Conservation (phyloP, 768 basidiomycete species). For the Lentinula raphanica region DNA sequence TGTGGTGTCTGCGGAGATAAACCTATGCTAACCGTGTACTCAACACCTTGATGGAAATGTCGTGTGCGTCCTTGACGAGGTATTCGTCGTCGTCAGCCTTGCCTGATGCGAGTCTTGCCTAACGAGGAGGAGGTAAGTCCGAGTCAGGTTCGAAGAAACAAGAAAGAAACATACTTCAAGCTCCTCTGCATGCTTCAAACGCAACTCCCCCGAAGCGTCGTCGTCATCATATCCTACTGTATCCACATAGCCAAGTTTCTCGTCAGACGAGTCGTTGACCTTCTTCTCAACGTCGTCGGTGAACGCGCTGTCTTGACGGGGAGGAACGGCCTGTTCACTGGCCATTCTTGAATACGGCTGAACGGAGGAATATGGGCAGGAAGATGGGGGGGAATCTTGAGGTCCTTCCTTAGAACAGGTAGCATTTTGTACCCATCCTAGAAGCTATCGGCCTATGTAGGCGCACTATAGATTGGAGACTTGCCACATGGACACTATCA, state of each 20-base stretch:
- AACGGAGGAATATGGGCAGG: background rate
- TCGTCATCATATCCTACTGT: background rate
- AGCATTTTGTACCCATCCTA: background rate
- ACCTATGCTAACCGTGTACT: constrained; percentile 12
- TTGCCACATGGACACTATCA: background rate
- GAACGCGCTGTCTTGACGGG: background rate
- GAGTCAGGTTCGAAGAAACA: background rate
- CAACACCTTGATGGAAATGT: constrained; percentile 34
- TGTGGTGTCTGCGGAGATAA: background rate
- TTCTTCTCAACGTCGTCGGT: background rate
- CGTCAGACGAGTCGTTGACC: background rate
- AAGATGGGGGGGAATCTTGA: background rate
- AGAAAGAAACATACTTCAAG: background rate
- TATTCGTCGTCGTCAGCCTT: constrained; percentile 30
- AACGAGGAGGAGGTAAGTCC: too few relatives aligned
- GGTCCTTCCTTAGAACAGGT: background rate
- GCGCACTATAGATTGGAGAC: background rate
- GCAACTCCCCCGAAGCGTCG: constrained; percentile 1
- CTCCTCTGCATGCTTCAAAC: background rate
- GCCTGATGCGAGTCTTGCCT: constrained; percentile 25
- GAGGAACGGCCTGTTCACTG: background rate
- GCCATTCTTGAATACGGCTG: background rate
- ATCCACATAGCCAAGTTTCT: background rate
- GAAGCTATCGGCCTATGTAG: background rate
- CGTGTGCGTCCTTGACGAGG: constrained; percentile 29